Base-by-base conservation (phyloP, 768 basidiomycete species). In the Galerina marginata region DNA sequence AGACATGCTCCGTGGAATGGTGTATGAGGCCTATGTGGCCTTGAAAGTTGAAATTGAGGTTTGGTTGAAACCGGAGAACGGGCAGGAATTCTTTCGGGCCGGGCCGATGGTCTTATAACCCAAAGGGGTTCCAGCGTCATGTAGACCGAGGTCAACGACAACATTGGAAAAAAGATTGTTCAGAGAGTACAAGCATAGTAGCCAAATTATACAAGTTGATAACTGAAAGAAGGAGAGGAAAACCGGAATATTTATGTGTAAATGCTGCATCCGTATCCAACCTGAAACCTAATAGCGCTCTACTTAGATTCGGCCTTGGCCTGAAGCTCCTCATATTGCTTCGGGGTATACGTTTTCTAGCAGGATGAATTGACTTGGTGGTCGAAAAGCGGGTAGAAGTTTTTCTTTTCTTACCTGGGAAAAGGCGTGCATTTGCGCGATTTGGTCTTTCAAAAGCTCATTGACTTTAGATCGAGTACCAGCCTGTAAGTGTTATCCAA, bases 391-490 rank as follows among this genome's bases (percentile, higher is more conserved):
- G 4, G 11, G 2, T 2, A 9, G 37, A 53, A 5, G 3, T 33
- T n/a, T 20, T 39, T 14, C 9, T 42, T 6, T 6, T 12, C 75
- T 54, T 64, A 92, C 93, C 86, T 95, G 92, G 12, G 92, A 92
- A 74, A 95, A 95, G 4, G 93, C 92, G 66, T 95, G 92, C 83
- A 95, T 88, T 58, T 89, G 84, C 0, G 89, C 79, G 58, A 95
- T 93, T 66, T 93, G 80, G 2, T 75, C 76, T 75, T 91, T 93
- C 67, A 95, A 71, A 9, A 88, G 68, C 23, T 92, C 88, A 67
- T 94, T 93, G 59, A 95, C 92, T 94, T 61, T 3, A 54, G 48
- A 56, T 10, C 58, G 63, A 44, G 56, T 42, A 20, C 20, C 20
- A 20, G 20, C 20, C 20, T 20, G 20, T 20, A 50, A 56, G 52